phyloP scores from a whole-genome alignment of 1,284 basidiomycete genomes.

The Paramarasmius palmivorus region DNA sequence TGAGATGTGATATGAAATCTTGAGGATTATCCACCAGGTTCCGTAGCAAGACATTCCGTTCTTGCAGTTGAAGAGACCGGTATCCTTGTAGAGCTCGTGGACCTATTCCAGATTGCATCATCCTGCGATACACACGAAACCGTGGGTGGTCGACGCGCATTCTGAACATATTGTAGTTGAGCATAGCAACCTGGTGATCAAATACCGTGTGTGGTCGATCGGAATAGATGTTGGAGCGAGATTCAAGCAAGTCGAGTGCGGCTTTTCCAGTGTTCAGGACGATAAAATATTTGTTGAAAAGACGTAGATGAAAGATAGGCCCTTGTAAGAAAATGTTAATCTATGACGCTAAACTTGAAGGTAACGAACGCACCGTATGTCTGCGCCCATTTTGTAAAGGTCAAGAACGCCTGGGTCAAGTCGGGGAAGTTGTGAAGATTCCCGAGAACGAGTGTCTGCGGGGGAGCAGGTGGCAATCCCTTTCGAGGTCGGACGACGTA shows the following conservation, averaged over 20 bases:
- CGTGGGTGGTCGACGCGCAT: background rate
- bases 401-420: background rate
- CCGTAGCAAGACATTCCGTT: constrained; percentile 27
- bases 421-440: background rate
- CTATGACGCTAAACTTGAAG: no score
- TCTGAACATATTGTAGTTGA: background rate
- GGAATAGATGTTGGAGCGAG: constrained; percentile 31
- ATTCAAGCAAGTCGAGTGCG: constrained; percentile 31
- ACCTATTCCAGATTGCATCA: constrained; percentile 36
- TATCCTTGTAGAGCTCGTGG: constrained; percentile 31
- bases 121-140: background rate
- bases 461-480: background rate
- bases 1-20: constrained; percentile 27
- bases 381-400: background rate
- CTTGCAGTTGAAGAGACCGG: constrained; percentile 25
- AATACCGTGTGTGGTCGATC: constrained; percentile 29
- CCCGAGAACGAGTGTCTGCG: background rate
- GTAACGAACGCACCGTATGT: background rate
- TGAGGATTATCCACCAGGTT: constrained; percentile 28
- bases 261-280: constrained; percentile 32
- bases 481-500: constrained; percentile 26
- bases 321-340: constrained; percentile 15
- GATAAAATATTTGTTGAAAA: constrained; percentile 26
- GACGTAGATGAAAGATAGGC: constrained; percentile 25
- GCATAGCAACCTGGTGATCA: background rate